phyloP scores from a whole-genome alignment of 495 filamentous ascomycete genomes.

The Aspergillus avenaceus region DNA sequence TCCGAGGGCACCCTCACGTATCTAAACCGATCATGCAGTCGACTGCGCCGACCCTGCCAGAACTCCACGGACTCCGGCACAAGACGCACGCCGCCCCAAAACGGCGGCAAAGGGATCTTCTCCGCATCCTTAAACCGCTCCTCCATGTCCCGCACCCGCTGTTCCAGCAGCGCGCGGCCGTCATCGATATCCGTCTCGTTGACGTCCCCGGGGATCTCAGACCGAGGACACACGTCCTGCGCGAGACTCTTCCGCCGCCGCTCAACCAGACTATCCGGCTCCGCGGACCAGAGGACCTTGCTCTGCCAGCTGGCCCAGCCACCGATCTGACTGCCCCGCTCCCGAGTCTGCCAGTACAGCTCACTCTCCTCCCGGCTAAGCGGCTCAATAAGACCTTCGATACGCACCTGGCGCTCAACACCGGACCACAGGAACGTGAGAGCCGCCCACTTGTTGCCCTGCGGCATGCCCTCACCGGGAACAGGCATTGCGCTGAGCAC shows the following conservation, averaged over 20 bases:
- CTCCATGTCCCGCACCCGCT: constrained; percentile 67
- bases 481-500: constrained; percentile 25
- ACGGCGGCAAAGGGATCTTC: constrained; percentile 81
- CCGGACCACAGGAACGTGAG: constrained; percentile 53
- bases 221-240: constrained; percentile 30
- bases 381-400: constrained; percentile 72
- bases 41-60: constrained; percentile 86
- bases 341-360: constrained; percentile 80
- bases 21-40: constrained; percentile 88
- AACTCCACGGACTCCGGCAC: constrained; percentile 87
- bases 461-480: constrained; percentile 15
- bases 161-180: constrained; percentile 60
- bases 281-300: constrained; percentile 53
- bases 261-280: constrained; percentile 21
- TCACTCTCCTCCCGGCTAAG: constrained; percentile 71
- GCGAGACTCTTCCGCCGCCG: constrained; percentile 30
- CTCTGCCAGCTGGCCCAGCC: constrained; percentile 94
- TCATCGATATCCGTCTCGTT: constrained; percentile 59
- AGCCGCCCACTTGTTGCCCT: constrained; percentile 42
- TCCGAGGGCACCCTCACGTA: constrained; percentile 66
- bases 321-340: constrained; percentile 76
- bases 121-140: constrained; percentile 66
- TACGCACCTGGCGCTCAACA: constrained; percentile 79
- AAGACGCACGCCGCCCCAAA: constrained; percentile 90
- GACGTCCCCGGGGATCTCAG: constrained; percentile 49